Evolutionary conservation across 2,329 filamentous ascomycete species (phyloP), one percentile per base, ranked within the genome.

Genomic region (Aspergillus proliferans): DNA sequence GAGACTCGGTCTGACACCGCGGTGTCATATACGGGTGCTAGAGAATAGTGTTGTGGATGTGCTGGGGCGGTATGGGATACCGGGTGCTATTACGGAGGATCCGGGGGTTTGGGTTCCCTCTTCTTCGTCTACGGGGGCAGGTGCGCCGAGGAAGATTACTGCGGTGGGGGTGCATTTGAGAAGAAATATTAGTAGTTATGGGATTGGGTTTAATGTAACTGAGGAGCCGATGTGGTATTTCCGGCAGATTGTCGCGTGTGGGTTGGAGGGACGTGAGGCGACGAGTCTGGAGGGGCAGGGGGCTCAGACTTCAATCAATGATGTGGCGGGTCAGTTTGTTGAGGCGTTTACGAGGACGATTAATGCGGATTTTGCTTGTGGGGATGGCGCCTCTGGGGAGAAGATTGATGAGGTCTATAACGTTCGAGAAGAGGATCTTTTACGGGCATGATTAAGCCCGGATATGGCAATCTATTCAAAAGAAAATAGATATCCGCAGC

Each of bases 81-180:
- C 72, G 3, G 83, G 81, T 0, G 79, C 76, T 67, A 83, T 78
- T 42, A 88, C 80, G 0, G 81, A 84, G 47, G 83, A 96, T 65
- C 90, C 91, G 2, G 92, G 92, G 0, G 88, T 96, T 14, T 96
- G 91, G 91, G 76, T 85, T 50, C 51, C 54, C 49, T 21, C 45
- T 1, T 38, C 43, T 3, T 26, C 43, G 14, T 40, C 38, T 18
- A 5, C 3, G 2, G 49, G 9, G 33, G 46, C 30, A 14, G 46
- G 10, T 9, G 33, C 52, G 49, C 59, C 56, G 58, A 66, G 52
- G 45, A 98, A 97, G 75, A 90, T 98, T 58, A 88, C 89, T 0
- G 90, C 91, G 0, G 74, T 97, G 39, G 93, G 93, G 1, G 88
- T 98, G n/a, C 91, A 97, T 71, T 79, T 96, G 54, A 76, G 90